A percentile compares a stretch with the other conserved stretches of the same genome.
phyloP scores from a whole-genome alignment of 345 rosid species.

The Citropsis articulata region DNA sequence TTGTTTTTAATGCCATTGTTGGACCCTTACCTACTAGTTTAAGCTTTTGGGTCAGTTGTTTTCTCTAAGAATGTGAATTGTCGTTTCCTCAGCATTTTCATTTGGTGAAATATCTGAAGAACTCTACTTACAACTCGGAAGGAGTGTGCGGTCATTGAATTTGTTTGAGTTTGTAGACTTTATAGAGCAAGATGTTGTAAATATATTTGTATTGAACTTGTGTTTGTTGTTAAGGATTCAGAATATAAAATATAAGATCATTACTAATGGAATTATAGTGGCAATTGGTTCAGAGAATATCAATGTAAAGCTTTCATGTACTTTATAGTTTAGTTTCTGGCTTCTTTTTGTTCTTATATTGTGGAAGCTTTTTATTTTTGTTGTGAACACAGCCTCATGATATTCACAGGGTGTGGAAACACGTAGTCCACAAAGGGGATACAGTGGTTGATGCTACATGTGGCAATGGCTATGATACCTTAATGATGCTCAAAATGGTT shows the following conservation, averaged over 20 bases:
- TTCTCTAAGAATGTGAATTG: neutral
- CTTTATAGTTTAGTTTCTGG: neutral
- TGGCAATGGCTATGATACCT: slow-evolving; percentile 86
- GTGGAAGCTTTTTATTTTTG: neutral
- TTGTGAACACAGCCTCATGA: neutral
- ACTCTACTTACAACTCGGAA: neutral
- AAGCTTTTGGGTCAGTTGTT: neutral
- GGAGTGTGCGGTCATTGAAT: neutral
- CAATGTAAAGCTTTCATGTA: neutral
- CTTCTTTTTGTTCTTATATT: neutral
- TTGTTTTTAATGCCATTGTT: neutral
- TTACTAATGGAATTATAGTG: neutral
- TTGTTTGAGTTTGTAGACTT: neutral
- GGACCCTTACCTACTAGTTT: too few species aligned
- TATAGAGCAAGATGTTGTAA: neutral
- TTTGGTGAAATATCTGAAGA: neutral
- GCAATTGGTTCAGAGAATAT: neutral
- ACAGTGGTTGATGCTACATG: slow-evolving; percentile 81
- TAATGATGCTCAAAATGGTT: slow-evolving; percentile 70
- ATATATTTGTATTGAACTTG: neutral
- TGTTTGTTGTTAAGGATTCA: neutral
- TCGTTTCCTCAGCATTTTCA: neutral
- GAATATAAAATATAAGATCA: neutral
- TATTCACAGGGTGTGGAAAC: slow-evolving; percentile 66
- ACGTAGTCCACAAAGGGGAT: slow-evolving; percentile 69